These are phyloP conservation scores for Panicum hallii DNA, from an alignment of 202 grass and related monocot genomes.

Conservation along the genomic window DNA sequence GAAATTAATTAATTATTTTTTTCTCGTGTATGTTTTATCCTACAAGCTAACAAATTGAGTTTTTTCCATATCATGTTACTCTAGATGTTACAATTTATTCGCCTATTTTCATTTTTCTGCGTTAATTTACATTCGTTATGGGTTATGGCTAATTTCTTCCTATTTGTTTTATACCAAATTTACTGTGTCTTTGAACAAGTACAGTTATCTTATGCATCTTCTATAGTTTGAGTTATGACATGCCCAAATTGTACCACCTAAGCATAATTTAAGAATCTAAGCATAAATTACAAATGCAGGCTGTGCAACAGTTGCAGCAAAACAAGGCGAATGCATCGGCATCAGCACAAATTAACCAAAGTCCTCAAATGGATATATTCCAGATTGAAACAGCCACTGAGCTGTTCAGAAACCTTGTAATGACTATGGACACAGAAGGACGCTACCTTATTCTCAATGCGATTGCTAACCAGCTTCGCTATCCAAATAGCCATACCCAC, in stretches of 20 bases:
- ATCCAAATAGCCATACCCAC: slow-evolving; percentile 98
- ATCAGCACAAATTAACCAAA: slow-evolving; percentile 71
- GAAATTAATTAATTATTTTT: background rate
- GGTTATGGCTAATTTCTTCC: background rate
- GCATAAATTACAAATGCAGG: slow-evolving; percentile 58
- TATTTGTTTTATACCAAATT: background rate
- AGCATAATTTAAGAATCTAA: slow-evolving; percentile 31
- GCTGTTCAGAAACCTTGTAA: slow-evolving; percentile 81
- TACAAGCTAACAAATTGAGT: background rate
- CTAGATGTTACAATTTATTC: background rate
- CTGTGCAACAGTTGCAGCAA: slow-evolving; percentile 85
- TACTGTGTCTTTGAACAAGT: background rate
- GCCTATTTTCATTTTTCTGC: background rate
- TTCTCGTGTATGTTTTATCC: background rate
- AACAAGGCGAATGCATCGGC: slow-evolving; percentile 56
- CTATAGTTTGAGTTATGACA: background rate
- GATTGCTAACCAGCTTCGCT: slow-evolving; percentile 86
- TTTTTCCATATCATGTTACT: background rate
- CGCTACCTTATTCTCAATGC: slow-evolving; percentile 94
- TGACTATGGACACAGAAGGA: slow-evolving; percentile 89
- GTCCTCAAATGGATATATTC: slow-evolving; percentile 68
- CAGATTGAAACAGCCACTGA: slow-evolving; percentile 87
- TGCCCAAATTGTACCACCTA: background rate
- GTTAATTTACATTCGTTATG: background rate
- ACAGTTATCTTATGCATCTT: background rate